Conservation (phyloP, 2,329 filamentous ascomycete species). For the Davidsoniella neocaledoniae region DNA sequence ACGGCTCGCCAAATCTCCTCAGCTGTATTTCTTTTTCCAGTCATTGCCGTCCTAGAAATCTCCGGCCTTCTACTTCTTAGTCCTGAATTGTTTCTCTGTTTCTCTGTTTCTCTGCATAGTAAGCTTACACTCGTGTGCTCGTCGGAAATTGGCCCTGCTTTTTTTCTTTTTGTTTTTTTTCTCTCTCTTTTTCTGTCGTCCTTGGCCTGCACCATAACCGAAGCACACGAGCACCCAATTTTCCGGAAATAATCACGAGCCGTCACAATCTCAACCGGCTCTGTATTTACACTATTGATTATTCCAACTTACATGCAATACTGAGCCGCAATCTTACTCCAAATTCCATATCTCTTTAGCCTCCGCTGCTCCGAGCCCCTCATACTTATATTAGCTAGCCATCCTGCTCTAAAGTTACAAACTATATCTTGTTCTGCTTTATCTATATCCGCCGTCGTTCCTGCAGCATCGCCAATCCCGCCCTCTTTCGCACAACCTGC, state of each 20-base stretch:
- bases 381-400: not conserved
- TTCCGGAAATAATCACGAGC: no score
- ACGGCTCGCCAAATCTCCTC: no score
- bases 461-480: not conserved
- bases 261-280: no score
- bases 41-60: no score
- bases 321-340: conserved; percentile 2
- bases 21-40: no score
- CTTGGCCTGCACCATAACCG: not conserved
- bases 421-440: not conserved
- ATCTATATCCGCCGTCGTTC: no score
- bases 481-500: not conserved
- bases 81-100: no score
- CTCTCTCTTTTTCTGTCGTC: not conserved
- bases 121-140: no score
- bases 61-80: no score
- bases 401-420: not conserved
- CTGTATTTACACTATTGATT: not conserved
- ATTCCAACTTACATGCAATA: not conserved
- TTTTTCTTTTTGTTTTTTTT: not conserved
- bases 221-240: not conserved
- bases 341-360: not conserved
- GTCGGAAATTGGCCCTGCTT: no score
- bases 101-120: no score
- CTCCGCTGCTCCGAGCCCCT: conserved; percentile 6